Evolutionary conservation across 352 stramenopile genomes (phyloP), one percentile per base, ranked within the genome.

Genomic region (Thraustotheca clavata): DNA sequence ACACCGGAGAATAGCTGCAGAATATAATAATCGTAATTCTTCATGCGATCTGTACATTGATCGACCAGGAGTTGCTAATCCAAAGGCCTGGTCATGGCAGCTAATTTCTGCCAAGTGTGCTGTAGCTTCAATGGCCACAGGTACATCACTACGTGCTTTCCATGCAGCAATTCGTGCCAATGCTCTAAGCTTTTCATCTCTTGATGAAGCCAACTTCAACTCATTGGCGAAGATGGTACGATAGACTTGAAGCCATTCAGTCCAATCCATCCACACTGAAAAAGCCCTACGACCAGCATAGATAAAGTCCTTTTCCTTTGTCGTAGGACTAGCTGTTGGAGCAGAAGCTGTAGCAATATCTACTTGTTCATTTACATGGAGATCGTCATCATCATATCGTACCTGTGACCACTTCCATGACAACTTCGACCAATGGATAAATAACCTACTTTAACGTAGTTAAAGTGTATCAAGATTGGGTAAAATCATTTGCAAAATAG

Each of bases 71-170:
- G 80, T 80, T 47, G 75, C 86, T 20, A 85, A 73, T 52, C 82
- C 84, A 32, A 89, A 70, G 9, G 73, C 76, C 2, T 71, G 68
- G 61, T 90, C 82, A 48, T 93, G 84, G 2, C 91, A 69, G 36
- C 76, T 71, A 22, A 93, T 76, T 72, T 93, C 84, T 16, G 85
- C 77, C 9, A 93, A 68, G 47, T 93, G 81, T 33, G 79, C 76
- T 5, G 82, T 90, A 48, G 81, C 78, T 35, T 87, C 78, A 35
- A 93, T 77, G n/a, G 84, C 76, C 29, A 93, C 78, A n/a, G 84
- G 82, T 7, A 93, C 69, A 41, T 90, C 76, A 39, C 71, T 71
- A 31, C 84, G 80, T 63, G 73, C 87, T 52, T 80, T 74, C 84
- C 84, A 93, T 0, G 76, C 71, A 3, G 82, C 74, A 29, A 91